A percentile compares a stretch with the other conserved stretches of the same genome.
Conservation (phyloP, 768 basidiomycete species). For the Gymnopilus dilepis region DNA sequence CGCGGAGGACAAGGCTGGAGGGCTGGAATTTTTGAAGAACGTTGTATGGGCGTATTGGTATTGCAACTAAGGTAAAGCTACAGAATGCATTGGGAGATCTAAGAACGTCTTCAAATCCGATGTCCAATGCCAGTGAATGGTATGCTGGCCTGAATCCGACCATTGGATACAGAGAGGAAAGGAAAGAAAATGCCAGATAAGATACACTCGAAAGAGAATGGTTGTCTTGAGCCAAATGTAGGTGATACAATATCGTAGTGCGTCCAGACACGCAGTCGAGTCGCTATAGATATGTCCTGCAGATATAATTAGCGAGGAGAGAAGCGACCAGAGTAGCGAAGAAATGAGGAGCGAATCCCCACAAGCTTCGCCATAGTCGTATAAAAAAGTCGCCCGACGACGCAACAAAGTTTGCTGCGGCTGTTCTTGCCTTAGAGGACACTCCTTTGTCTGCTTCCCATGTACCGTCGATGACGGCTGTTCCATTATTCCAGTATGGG, state of each 20-base stretch:
- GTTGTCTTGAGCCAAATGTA: constrained; percentile 1
- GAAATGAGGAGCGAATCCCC: constrained; percentile 2
- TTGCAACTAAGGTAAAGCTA: too few species aligned
- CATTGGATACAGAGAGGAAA: background rate
- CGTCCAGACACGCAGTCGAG: constrained; percentile 5
- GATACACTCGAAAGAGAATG: constrained; percentile 5
- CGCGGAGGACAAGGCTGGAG: background rate
- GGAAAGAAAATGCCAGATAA: constrained; percentile 4
- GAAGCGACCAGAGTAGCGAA: constrained; percentile 2
- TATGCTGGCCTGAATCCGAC: background rate
- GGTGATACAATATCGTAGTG: background rate
- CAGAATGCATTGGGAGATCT: too few species aligned
- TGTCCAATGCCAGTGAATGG: background rate
- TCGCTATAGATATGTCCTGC: constrained; percentile 15
- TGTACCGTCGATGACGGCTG: background rate
- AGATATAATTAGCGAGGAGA: constrained; percentile 5
- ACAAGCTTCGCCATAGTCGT: background rate
- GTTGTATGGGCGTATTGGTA: too few species aligned
- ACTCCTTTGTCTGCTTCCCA: background rate
- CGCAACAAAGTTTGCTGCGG: background rate
- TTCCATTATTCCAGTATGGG: constrained; percentile 1
- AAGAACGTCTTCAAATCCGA: background rate
- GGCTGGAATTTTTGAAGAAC: too few species aligned
- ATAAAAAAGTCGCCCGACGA: background rate
- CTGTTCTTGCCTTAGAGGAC: background rate